These are phyloP conservation scores for Discostella stelligeroides DNA, from an alignment of 108 stramenopile genomes.

Conservation along the genomic window DNA sequence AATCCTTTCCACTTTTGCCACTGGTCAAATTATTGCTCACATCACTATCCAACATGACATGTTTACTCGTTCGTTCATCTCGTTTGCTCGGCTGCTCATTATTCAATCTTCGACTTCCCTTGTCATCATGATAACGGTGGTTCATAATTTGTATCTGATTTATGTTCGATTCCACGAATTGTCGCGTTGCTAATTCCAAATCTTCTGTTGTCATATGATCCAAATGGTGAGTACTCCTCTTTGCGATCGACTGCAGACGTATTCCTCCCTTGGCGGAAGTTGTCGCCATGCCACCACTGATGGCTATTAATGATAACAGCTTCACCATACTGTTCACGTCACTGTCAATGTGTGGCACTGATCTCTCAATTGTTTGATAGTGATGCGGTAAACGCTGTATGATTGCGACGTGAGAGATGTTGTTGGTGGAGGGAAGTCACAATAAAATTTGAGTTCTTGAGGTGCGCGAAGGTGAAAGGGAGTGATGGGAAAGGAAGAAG, in stretches of 20 bases:
- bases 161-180: constrained; percentile 7
- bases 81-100: not conserved
- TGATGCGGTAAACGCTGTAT: too few species aligned
- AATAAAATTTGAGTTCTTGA: too few species aligned
- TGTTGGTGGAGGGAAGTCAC: too few species aligned
- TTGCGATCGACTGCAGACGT: not conserved
- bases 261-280: constrained; percentile 3
- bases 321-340: not conserved
- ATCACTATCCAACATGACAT: too few species aligned
- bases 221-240: not conserved
- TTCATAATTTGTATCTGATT: not conserved
- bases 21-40: not conserved
- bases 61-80: too few species aligned
- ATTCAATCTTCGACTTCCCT: not conserved
- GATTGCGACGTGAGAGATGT: too few species aligned
- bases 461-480: too few species aligned
- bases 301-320: constrained; percentile 2
- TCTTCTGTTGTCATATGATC: not conserved
- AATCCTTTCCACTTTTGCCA: not conserved
- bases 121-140: too few species aligned
- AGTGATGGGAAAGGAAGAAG: too few species aligned
- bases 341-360: too few species aligned
- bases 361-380: too few species aligned
- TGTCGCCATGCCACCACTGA: not conserved
- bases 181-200: constrained; percentile 7